Conservation (phyloP, 1,139 yeast genomes). For the Suhomyces terraborum region DNA sequence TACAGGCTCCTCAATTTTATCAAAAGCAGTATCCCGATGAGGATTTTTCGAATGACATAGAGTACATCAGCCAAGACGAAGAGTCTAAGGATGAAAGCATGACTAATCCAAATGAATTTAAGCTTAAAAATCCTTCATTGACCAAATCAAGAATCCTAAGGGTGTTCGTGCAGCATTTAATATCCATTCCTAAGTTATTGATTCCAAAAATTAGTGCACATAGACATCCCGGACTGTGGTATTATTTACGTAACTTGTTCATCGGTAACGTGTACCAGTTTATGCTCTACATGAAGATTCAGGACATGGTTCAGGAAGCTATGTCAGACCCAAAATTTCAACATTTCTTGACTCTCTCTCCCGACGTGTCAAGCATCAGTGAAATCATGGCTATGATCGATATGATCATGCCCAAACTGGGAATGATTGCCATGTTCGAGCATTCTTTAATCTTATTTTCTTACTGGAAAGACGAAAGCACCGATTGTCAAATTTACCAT, state of each 20-base stretch:
- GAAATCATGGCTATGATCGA: conserved; percentile 22
- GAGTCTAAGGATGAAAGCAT: conserved; percentile 13
- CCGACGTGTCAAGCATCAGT: conserved; percentile 11
- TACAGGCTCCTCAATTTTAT: conserved; percentile 35
- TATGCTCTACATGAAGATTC: conserved; percentile 37
- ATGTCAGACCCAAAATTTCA: conserved; percentile 15
- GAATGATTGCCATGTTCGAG: conserved; percentile 30
- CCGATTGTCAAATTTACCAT: conserved; percentile 37
- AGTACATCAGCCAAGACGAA: conserved; percentile 15
- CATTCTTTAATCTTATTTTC: conserved; percentile 35
- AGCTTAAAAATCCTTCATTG: conserved; percentile 16
- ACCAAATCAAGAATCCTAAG: conserved; percentile 18
- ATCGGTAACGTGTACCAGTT: conserved; percentile 42
- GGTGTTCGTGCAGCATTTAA: conserved; percentile 25
- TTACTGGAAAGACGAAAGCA: conserved; percentile 42
- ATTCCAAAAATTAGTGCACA: conserved; percentile 42
- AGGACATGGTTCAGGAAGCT: conserved; percentile 24
- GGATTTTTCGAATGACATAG: conserved; percentile 35
- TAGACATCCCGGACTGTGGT: conserved; percentile 50
- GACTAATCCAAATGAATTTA: conserved; percentile 22
- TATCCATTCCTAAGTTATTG: conserved; percentile 35
- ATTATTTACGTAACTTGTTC: conserved; percentile 42
- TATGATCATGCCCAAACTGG: conserved; percentile 28
- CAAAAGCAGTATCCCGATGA: conserved; percentile 31
- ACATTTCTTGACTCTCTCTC: conserved; percentile 8